Conservation (phyloP, 2,329 filamentous ascomycete species). For the Hypoxylon sp. region DNA sequence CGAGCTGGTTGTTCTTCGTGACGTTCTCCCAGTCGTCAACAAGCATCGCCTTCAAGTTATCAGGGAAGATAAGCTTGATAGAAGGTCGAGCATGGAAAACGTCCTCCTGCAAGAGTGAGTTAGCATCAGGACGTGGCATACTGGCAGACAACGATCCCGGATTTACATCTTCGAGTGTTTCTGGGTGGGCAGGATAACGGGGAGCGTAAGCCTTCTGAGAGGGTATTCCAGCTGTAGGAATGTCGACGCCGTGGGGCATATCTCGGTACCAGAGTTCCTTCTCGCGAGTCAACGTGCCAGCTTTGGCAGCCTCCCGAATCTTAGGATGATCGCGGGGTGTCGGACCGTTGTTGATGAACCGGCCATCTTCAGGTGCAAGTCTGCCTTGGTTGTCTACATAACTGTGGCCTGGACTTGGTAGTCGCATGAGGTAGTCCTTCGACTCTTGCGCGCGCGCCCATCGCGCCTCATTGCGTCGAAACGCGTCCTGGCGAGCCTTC, state of each 20-base stretch:
- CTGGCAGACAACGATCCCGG: neutral
- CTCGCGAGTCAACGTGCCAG: conserved; percentile 14
- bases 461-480: neutral
- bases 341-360: neutral
- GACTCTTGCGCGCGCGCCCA: neutral
- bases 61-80: conserved; percentile 87
- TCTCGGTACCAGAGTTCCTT: conserved; percentile 23
- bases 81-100: conserved; percentile 85
- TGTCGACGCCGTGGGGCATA: conserved; percentile 10
- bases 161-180: neutral
- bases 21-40: conserved; percentile 99
- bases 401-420: neutral
- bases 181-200: conserved; percentile 1
- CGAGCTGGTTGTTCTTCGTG: conserved; percentile 92
- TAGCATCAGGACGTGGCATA: conserved; percentile 24
- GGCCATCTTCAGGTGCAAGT: neutral
- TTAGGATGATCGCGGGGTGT: conserved; percentile 24
- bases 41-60: conserved; percentile 89
- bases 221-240: conserved; percentile 42
- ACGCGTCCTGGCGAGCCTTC: neutral
- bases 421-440: neutral
- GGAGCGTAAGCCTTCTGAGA: conserved; percentile 37
- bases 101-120: conserved; percentile 76
- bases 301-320: conserved; percentile 16
- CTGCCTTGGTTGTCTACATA: neutral